Base-by-base conservation (phyloP, 1,139 yeast species). In the Magnusiomyces fungicola region DNA sequence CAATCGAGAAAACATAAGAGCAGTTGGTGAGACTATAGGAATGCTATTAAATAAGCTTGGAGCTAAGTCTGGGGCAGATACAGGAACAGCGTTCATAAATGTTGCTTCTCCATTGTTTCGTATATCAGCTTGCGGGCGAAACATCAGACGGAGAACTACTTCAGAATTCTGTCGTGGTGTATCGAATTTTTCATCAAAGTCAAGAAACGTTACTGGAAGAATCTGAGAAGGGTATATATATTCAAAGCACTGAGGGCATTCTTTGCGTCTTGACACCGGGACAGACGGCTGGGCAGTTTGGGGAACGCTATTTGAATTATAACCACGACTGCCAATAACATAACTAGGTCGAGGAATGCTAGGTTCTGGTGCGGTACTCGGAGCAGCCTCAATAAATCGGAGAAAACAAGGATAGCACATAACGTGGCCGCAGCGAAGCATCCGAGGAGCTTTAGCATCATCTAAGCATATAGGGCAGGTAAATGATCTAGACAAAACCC, bases 351-450 rank as follows among this genome's bases (percentile, higher is more conserved):
- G 27, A 42, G 30, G 46, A 23, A 19, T 39, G 27, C 27, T 43
- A 30, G 50, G 62, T 63, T 22, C 29, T 22, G 22, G 30, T 18
- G 30, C 30, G 14, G 24, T 16, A 21, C 3, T 14, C n/a, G 54
- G 55, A 6, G 57, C 73, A 1, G 75, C 68, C 39, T 79, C 86
- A 49, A 88, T 69, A 60, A 86, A 78, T 37, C 90, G 77, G 48
- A 88, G 66, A 37, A 90, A 67, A 63, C 99, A 94, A 27, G 89
- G 80, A 50, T 80, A 74, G 63, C 99, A 94, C 61, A 92, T 77
- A 14, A 89, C 76, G 63, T 94, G 99, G 2, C 99, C 98, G 69
- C 99, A 94, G 18, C 81, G 76, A 30, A 89, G 80, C 97, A 94
- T 94, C 50, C 97, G 72, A 1, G 98, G 97, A 0, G 97, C 97